Evolutionary conservation across 139 green algal genomes (phyloP).

Genomic region (Micromonas commoda): DNA sequence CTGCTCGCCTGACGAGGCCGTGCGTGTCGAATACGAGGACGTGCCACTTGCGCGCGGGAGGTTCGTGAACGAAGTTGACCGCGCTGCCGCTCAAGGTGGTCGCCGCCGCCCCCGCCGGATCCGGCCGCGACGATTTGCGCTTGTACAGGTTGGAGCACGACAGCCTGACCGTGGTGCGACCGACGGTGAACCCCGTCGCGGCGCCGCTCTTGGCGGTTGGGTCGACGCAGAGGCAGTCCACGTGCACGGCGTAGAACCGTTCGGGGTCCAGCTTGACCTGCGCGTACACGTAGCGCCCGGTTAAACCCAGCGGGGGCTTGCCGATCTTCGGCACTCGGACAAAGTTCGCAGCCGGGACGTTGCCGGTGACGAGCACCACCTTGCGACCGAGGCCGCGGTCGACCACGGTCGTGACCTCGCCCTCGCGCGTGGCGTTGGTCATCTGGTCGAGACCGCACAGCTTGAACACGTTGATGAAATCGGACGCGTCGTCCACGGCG

Average conservation of each 20-base stretch:
- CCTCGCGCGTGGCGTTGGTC: conserved; percentile 45
- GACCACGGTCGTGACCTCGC: conserved; percentile 53
- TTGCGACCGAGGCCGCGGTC: conserved; percentile 51
- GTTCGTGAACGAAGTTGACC: conserved; percentile 45
- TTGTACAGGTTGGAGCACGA: conserved; percentile 62
- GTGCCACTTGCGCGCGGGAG: conserved; percentile 45
- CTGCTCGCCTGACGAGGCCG: conserved; percentile 5
- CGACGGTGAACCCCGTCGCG: conserved; percentile 24
- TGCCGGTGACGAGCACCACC: conserved; percentile 41
- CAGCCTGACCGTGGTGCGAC: conserved; percentile 49
- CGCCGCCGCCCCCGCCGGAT: not conserved
- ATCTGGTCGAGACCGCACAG: conserved; percentile 51
- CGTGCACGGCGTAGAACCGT: conserved; percentile 55
- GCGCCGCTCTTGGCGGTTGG: not conserved
- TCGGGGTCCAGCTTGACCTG: conserved; percentile 45
- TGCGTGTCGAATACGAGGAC: conserved; percentile 56
- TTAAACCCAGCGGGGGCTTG: conserved; percentile 44
- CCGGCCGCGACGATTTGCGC: not conserved
- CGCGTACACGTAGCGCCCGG: conserved; percentile 61
- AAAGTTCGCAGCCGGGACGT: conserved; percentile 50
- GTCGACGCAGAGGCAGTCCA: conserved; percentile 39
- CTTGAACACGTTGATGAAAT: conserved; percentile 64
- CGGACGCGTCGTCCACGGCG: too few species aligned
- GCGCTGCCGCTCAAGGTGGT: not conserved
- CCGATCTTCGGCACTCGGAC: conserved; percentile 46